phyloP scores from a whole-genome alignment of 768 basidiomycete genomes.

The Mycena rosella region DNA sequence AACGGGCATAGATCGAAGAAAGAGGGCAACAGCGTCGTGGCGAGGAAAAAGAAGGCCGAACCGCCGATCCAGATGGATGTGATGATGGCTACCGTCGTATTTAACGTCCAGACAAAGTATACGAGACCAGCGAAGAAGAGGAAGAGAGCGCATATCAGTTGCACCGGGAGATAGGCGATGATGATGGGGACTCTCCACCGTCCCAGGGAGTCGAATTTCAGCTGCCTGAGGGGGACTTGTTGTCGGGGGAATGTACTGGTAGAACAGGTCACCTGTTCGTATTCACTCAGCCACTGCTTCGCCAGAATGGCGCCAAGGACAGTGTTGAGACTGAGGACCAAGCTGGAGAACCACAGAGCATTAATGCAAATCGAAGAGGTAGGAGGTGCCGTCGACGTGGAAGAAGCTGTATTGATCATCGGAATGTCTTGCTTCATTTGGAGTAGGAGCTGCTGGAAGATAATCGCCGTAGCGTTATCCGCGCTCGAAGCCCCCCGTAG shows the following conservation, averaged over 20 bases:
- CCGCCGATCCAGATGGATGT: conserved; percentile 4
- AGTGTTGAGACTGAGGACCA: conserved; percentile 8
- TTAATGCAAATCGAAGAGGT: conserved; percentile 4
- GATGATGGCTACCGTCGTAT: conserved; percentile 3
- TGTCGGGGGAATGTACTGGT: not conserved
- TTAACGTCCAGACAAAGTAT: conserved; percentile 4
- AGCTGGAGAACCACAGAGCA: conserved; percentile 14
- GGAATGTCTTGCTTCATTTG: not conserved
- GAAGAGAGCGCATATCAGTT: conserved; percentile 7
- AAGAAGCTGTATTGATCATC: not conserved
- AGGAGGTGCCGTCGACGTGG: not conserved
- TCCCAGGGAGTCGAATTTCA: conserved; percentile 5
- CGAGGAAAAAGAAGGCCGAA: not conserved
- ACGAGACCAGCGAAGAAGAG: conserved; percentile 7
- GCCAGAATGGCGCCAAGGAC: conserved; percentile 10
- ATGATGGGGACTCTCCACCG: conserved; percentile 8
- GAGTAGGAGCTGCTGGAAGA: too few relatives aligned
- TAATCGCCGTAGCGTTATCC: too few relatives aligned
- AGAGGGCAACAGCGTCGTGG: not conserved
- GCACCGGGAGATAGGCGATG: conserved; percentile 10
- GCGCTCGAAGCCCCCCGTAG: not conserved
- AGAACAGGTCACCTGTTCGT: conserved; percentile 1
- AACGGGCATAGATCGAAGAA: conserved; percentile 4
- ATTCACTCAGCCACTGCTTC: conserved; percentile 10
- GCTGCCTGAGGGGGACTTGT: not conserved